Percentiles rank a stretch among this genome's conserved stretches.
Evolutionary conservation across 176 grass and related monocot genomes (phyloP).

Genomic region (Musa troglodytarum): DNA sequence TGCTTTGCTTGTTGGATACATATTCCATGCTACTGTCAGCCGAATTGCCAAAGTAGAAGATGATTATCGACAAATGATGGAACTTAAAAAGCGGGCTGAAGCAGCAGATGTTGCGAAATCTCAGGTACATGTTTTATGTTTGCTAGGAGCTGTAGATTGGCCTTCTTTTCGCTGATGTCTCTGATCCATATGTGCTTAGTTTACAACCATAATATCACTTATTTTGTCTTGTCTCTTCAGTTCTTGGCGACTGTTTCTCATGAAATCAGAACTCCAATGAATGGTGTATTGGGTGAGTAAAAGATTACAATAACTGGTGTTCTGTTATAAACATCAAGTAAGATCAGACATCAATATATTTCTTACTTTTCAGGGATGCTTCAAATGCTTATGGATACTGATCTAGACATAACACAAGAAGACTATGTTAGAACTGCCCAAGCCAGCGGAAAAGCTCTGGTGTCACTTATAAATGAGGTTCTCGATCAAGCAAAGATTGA

Average conservation of each 20-base stretch:
- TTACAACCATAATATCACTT: not conserved
- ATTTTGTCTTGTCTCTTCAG: conserved; percentile 33
- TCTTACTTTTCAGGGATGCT: conserved; percentile 67
- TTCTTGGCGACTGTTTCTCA: conserved; percentile 99
- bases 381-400: conserved; percentile 99
- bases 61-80: conserved; percentile 63
- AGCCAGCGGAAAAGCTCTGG: conserved; percentile 87
- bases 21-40: conserved; percentile 64
- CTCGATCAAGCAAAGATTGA: conserved; percentile 99
- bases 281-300: conserved; percentile 83
- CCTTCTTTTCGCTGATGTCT: too few relatives aligned
- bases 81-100: conserved; percentile 70
- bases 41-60: conserved; percentile 85
- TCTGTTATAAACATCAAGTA: too few relatives aligned
- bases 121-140: conserved; percentile 37
- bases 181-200: not conserved
- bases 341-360: not conserved
- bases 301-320: not conserved
- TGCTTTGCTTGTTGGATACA: conserved; percentile 50
- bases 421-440: conserved; percentile 98
- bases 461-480: conserved; percentile 95
- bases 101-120: conserved; percentile 90
- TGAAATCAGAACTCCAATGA: conserved; percentile 99
- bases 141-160: not conserved
- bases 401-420: conserved; percentile 82